Percentiles rank a stretch among this genome's conserved stretches.
These are phyloP conservation scores for Phaeoacremonium minimum DNA, from an alignment of 2,329 filamentous ascomycete species.

Conservation along the genomic window DNA sequence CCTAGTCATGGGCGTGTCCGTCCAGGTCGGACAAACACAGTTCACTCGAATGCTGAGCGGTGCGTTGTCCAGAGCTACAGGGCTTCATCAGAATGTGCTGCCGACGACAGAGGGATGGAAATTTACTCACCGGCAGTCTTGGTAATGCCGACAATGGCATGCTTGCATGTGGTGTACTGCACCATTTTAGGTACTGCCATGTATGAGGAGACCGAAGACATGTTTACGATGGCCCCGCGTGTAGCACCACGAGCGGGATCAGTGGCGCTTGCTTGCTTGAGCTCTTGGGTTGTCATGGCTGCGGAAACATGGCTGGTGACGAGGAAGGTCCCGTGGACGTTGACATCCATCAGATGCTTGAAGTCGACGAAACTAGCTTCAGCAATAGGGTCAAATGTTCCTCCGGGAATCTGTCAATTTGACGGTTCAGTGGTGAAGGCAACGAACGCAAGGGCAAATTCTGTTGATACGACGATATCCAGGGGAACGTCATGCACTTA, in stretches of 20 bases:
- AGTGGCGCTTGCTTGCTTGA: background rate
- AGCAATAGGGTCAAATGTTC: constrained; percentile 4
- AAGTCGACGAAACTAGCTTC: constrained; percentile 6
- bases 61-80: constrained; percentile 5
- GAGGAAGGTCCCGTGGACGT: constrained; percentile 5
- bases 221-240: constrained; percentile 1
- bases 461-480: background rate
- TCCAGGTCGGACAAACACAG: constrained; percentile 3
- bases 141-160: constrained; percentile 4
- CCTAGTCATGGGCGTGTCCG: constrained; percentile 6
- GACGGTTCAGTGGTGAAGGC: background rate
- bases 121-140: constrained; percentile 5
- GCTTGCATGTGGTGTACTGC: constrained; percentile 7
- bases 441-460: background rate
- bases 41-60: constrained; percentile 3
- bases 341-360: constrained; percentile 5
- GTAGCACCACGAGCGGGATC: constrained; percentile 1
- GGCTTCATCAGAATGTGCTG: background rate
- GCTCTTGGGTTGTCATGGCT: constrained; percentile 4
- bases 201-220: constrained; percentile 1
- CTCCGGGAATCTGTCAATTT: constrained; percentile 2
- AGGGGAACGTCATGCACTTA: too few species aligned
- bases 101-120: too few species aligned
- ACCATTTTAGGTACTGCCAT: constrained; percentile 7
- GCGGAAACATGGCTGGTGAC: constrained; percentile 2